phyloP scores from a whole-genome alignment of 2,329 filamentous ascomycete genomes.

The Mycosphaerella sp. region DNA sequence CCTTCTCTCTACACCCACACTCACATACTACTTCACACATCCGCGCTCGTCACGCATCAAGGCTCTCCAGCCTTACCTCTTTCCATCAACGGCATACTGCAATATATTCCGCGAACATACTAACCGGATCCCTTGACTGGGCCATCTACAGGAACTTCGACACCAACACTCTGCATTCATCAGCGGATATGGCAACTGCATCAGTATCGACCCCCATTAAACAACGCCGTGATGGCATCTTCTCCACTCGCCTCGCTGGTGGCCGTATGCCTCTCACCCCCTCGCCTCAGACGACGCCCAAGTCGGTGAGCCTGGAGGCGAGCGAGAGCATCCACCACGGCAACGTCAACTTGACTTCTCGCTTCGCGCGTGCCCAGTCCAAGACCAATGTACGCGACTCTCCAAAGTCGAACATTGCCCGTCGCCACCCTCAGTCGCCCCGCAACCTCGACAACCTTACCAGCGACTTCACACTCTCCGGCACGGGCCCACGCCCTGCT shows the following conservation, averaged over 20 bases:
- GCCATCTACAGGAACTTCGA: conserved; percentile 31
- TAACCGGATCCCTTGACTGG: conserved; percentile 37
- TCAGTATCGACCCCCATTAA: conserved; percentile 86
- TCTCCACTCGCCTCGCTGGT: conserved; percentile 86
- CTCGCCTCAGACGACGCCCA: conserved; percentile 65
- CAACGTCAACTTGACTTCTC: conserved; percentile 69
- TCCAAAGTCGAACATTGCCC: conserved; percentile 93
- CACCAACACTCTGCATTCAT: conserved; percentile 21
- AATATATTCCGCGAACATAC: conserved; percentile 34
- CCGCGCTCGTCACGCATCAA: conserved; percentile 18
- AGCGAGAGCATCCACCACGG: conserved; percentile 66
- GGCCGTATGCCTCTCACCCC: conserved; percentile 92
- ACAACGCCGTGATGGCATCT: conserved; percentile 78
- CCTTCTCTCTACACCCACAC: conserved; percentile 26
- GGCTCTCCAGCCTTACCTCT: conserved; percentile 22
- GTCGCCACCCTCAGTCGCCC: conserved; percentile 59
- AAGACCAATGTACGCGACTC: conserved; percentile 72
- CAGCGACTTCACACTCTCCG: conserved; percentile 85
- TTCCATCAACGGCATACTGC: conserved; percentile 33
- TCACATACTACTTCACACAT: conserved; percentile 19
- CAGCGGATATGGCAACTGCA: conserved; percentile 67
- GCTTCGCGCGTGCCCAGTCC: conserved; percentile 65
- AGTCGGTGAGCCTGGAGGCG: conserved; percentile 51
- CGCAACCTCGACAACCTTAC: conserved; percentile 85
- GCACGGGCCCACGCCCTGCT: conserved; percentile 57